Conservation (phyloP, 139 green algal species). For the Coelastrella sp. region DNA sequence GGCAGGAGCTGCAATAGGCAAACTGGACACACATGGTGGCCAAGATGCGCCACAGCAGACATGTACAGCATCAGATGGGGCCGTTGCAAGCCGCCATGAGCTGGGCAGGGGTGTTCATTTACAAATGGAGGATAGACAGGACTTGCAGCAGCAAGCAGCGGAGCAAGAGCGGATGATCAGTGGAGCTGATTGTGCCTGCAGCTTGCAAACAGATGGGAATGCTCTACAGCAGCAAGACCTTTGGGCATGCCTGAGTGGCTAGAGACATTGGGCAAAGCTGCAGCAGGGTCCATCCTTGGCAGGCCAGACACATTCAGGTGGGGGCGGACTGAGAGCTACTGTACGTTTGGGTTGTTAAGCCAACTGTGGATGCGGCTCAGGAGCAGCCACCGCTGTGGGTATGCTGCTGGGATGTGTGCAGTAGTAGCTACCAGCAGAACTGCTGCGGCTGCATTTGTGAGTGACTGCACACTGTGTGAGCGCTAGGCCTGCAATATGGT, state of each 20-base stretch:
- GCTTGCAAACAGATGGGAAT: neutral
- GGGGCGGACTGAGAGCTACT: neutral
- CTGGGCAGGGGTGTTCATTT: too few species aligned
- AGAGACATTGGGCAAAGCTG: neutral
- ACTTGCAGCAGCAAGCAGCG: neutral
- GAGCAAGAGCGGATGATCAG: neutral
- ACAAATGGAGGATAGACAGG: neutral
- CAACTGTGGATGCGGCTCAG: neutral
- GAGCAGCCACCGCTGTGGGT: neutral
- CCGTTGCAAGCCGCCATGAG: too few species aligned
- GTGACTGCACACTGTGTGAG: too few species aligned
- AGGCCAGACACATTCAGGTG: neutral
- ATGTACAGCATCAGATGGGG: neutral
- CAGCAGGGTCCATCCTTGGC: neutral
- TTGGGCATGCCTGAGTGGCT: conserved; percentile 32
- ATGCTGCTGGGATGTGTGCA: too few species aligned
- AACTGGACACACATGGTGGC: neutral
- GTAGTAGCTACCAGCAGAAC: too few species aligned
- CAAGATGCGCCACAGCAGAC: neutral
- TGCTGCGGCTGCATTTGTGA: too few species aligned
- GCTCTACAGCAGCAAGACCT: neutral
- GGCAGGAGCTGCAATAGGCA: neutral
- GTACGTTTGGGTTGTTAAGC: neutral
- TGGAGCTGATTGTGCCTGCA: neutral
- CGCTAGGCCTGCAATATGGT: too few species aligned